Evolutionary conservation across 31 red algal species (phyloP).

Genomic region (Odonthalia washingtoniensis): DNA sequence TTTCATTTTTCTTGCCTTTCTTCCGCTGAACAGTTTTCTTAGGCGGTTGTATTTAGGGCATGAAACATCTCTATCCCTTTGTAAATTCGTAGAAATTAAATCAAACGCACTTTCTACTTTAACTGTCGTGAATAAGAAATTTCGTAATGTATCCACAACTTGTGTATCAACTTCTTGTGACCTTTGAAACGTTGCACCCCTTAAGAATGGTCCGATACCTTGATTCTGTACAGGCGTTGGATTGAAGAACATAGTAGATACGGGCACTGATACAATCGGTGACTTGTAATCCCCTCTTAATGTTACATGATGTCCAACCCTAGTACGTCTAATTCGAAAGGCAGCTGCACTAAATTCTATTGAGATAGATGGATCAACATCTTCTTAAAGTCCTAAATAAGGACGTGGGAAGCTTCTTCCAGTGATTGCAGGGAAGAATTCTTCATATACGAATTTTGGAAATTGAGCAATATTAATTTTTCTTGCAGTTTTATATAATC

Average conservation of each 20-base stretch:
- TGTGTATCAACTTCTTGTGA: conserved; percentile 60
- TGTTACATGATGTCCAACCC: conserved; percentile 52
- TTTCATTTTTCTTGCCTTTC: too few species aligned
- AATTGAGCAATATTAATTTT: conserved; percentile 53
- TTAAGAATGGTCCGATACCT: conserved; percentile 49
- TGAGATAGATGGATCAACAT: conserved; percentile 40
- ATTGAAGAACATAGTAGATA: conserved; percentile 57
- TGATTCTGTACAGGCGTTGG: not conserved
- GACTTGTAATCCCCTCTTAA: not conserved
- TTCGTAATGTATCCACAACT: conserved; percentile 37
- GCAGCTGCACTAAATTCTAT: conserved; percentile 59
- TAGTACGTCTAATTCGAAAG: conserved; percentile 76
- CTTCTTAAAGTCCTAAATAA: conserved; percentile 31
- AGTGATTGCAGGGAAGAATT: conserved; percentile 52
- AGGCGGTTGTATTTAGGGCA: conserved; percentile 43
- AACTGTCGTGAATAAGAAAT: conserved; percentile 59
- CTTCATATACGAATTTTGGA: conserved; percentile 67
- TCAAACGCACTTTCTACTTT: conserved; percentile 21
- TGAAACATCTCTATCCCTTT: conserved; percentile 68
- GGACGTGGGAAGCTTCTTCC: conserved; percentile 15
- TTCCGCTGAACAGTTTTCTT: conserved; percentile 26
- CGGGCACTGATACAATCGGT: conserved; percentile 8
- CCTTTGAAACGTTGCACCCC: conserved; percentile 33
- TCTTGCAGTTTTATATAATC: conserved; percentile 56
- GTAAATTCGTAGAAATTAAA: conserved; percentile 64